Evolutionary conservation across 2,329 filamentous ascomycete species (phyloP).

Genomic region (Rhinocladiella similis): DNA sequence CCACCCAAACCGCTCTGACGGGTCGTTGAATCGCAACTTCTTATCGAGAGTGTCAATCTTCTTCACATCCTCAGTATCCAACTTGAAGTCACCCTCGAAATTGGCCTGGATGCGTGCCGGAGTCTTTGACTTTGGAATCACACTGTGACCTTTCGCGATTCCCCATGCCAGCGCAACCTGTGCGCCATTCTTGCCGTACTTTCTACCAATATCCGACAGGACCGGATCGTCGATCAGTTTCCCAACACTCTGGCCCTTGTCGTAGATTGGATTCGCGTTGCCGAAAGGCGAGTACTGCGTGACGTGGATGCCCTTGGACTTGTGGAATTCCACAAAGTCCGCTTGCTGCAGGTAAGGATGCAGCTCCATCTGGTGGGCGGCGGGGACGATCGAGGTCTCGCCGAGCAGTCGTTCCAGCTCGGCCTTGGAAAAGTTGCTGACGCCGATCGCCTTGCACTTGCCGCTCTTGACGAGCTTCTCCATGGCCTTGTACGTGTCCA

Average conservation of each 20-base stretch:
- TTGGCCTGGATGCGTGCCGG: constrained; percentile 43
- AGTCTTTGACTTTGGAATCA: constrained; percentile 50
- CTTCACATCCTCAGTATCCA: constrained; percentile 58
- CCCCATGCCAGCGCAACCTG: constrained; percentile 59
- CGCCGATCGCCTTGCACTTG: constrained; percentile 52
- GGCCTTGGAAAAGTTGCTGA: constrained; percentile 53
- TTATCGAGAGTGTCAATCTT: constrained; percentile 58
- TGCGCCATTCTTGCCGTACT: constrained; percentile 51
- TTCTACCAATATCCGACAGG: constrained; percentile 52
- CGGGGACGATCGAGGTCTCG: constrained; percentile 46
- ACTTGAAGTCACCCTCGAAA: constrained; percentile 56
- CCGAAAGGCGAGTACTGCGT: constrained; percentile 58
- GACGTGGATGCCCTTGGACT: constrained; percentile 52
- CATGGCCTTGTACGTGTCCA: constrained; percentile 55
- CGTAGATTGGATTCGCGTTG: constrained; percentile 55
- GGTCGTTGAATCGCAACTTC: constrained; percentile 64
- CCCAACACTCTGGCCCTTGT: constrained; percentile 42
- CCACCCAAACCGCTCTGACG: constrained; percentile 56
- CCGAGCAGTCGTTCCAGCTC: constrained; percentile 51
- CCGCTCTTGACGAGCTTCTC: constrained; percentile 43
- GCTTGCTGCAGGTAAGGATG: constrained; percentile 56
- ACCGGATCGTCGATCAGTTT: constrained; percentile 55
- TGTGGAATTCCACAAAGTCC: constrained; percentile 51
- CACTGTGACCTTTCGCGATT: constrained; percentile 51
- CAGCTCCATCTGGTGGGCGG: constrained; percentile 53